Base-by-base conservation (phyloP, 305 asterid species). In the Fraxinus paxiana region DNA sequence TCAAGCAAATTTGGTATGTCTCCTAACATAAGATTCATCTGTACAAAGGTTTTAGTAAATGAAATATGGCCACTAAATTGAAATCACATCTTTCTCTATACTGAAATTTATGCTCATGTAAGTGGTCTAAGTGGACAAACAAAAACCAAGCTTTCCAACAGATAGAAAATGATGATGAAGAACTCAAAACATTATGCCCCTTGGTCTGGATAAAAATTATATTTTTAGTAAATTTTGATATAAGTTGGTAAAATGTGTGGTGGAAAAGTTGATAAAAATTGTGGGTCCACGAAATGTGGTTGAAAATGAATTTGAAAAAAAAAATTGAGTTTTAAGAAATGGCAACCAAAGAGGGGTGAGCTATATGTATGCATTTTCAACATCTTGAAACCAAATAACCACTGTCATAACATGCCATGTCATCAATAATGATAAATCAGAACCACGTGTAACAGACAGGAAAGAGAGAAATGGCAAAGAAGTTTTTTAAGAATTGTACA, bases 11-110 rank as follows among this genome's bases (percentile, higher is more conserved):
- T 85, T 79, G 98, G 98, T 72, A 96, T 89, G 87, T 94, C 97
- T 79, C 97, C 98, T 81, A 90, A 81, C 98, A 96, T 96, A 85
- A 96, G 98, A 88, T 85, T 90, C 95, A 94, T 94, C 98, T 96
- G 98, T 77, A 85, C 56, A 77, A 80, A 88, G 83, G 82, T 63
- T 86, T 84, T 73, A 54, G 87, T 87, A 84, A 84, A 76, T 79
- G 75, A 85, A 71, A 73, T 79, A 70, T 77, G 46, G 77, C 51
- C 77, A 82, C 77, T 75, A 78, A 73, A 76, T 26, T 61, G 74
- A 72, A 73, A 46, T 20, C 33, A 69, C 80, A 77, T 33, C 13
- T n/a, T 67, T 37, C 10, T 24, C 17, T 4, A 83, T 41, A 41
- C 51, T 41, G 77, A 63, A 72, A 74, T 15, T 18, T 31, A 78